Evolutionary conservation across 2,329 filamentous ascomycete species (phyloP), one percentile per base, ranked within the genome.

Genomic region (Talaromyces atroroseus): DNA sequence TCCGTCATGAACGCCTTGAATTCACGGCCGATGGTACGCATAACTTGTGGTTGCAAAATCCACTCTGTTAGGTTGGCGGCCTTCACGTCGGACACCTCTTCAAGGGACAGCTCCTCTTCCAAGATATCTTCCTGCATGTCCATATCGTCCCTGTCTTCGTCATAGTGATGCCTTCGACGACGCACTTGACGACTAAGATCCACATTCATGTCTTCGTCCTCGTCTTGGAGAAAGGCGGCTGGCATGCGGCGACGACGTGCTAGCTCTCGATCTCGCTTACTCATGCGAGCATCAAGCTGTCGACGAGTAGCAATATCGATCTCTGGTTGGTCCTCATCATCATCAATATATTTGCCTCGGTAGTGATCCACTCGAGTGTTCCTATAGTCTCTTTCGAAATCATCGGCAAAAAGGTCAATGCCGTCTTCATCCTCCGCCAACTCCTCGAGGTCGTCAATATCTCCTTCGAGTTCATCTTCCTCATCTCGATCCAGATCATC

Each of bases 1-100:
- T 96, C 92, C 11, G 94, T 97, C 66, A 99, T 78, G 78, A 99
- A 99, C 2, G 89, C 88, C 73, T 95, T 96, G 83, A 99, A 99
- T 74, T 99, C 94, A 66, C 92, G 85, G 69, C 91, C 92, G 73
- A 99, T 94, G 1, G 92, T 95, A 64, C 90, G 84, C 74, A 96
- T 90, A 12, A 99, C 94, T 14, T 90, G 84, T 2, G 90, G 89
- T 64, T 92, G 87, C 14, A 90, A 86, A 44, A 99, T 88, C 95
- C 95, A 99, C 62, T 99, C 94, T 0, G 91, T 95, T 68, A 99
- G 78, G 63, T 89, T 96, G 18, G 90, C 83, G 18, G 94, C 91
- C 72, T 99, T 99, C 61, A 97, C 87, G 70, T 99, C 94, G 60
- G 89, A 85, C 44, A 99, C 80, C 12, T 90, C 90, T 73, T 97